Percentiles rank a stretch among this genome's conserved stretches.
phyloP scores from a whole-genome alignment of 768 basidiomycete genomes.

The Lactarius indigo region DNA sequence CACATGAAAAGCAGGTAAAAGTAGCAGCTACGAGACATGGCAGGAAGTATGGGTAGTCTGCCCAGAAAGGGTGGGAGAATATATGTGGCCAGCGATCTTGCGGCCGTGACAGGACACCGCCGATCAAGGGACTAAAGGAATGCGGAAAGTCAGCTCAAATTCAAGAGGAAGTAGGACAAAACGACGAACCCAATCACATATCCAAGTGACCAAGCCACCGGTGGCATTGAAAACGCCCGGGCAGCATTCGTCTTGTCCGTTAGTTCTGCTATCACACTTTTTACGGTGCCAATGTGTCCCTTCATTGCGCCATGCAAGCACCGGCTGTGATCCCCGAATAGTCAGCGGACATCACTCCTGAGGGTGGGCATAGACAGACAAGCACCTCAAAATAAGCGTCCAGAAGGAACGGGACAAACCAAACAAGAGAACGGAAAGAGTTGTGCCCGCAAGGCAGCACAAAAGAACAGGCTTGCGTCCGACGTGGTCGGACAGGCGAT shows the following conservation, averaged over 20 bases:
- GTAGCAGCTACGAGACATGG: slow-evolving; percentile 18
- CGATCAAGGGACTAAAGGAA: slow-evolving; percentile 22
- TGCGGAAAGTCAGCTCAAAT: not conserved
- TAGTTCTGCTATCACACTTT: not conserved
- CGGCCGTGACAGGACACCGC: slow-evolving; percentile 27
- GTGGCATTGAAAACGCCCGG: not conserved
- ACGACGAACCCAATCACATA: slow-evolving; percentile 13
- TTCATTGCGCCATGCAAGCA: not conserved
- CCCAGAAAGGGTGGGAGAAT: slow-evolving; percentile 26
- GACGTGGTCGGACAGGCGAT: not conserved
- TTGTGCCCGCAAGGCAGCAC: not conserved
- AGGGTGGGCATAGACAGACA: not conserved
- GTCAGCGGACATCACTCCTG: not conserved
- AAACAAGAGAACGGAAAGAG: not conserved
- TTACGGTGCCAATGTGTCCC: not conserved
- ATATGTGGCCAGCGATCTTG: slow-evolving; percentile 21
- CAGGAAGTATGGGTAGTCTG: slow-evolving; percentile 28
- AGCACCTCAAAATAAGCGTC: not conserved
- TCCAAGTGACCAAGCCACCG: not conserved
- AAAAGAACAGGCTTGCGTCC: not conserved
- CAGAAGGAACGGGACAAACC: not conserved
- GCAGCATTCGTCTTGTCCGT: not conserved
- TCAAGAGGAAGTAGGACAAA: not conserved
- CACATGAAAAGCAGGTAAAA: not conserved
- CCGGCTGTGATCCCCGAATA: not conserved